phyloP scores from a whole-genome alignment of 305 asterid genomes.

The Striga hermonthica region DNA sequence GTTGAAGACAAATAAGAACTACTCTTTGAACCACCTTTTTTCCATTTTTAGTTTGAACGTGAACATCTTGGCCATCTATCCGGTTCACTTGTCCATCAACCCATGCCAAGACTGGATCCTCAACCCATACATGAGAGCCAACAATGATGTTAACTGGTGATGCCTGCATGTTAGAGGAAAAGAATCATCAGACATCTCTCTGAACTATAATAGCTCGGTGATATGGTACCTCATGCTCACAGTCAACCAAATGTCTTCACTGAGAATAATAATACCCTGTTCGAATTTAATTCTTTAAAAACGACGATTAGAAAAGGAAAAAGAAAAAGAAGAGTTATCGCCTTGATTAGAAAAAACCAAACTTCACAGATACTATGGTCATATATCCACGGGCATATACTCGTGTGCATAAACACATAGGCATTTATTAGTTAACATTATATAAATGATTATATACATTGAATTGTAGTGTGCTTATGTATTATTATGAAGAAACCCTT shows the following conservation, averaged over 20 bases:
- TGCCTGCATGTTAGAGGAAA: constrained; percentile 54
- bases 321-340: no score
- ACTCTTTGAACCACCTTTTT: constrained; percentile 54
- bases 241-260: constrained; percentile 12
- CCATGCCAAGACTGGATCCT: constrained; percentile 95
- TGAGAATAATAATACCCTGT: neutral
- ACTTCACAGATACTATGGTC: no score
- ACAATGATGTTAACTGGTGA: constrained; percentile 76
- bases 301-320: no score
- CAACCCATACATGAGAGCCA: constrained; percentile 98
- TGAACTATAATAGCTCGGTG: constrained; percentile 9
- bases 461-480: neutral
- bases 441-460: neutral
- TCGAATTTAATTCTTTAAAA: neutral
- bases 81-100: constrained; percentile 82
- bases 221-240: constrained; percentile 20
- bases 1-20: constrained; percentile 11
- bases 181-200: constrained; percentile 28
- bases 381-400: no score
- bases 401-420: no score
- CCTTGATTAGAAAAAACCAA: no score
- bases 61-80: constrained; percentile 83
- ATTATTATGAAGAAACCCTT: neutral
- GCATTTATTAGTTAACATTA: neutral
- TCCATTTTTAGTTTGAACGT: constrained; percentile 70